Percentiles rank a stretch among this genome's conserved stretches.
phyloP scores from a whole-genome alignment of 768 basidiomycete genomes.

The Mycena polygramma region DNA sequence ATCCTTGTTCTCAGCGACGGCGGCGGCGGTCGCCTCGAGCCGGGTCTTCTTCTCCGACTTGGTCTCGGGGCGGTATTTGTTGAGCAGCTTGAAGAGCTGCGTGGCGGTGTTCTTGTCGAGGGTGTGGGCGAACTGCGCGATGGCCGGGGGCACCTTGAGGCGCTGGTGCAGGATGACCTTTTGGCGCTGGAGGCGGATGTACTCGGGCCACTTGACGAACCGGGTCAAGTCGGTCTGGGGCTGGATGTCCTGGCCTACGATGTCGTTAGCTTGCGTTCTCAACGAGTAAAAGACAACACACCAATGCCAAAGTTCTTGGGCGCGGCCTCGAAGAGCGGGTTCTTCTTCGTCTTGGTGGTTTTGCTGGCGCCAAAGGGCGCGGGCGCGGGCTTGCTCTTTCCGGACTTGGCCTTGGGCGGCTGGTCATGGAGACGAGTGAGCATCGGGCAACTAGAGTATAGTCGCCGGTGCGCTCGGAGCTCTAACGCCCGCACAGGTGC shows the following conservation, averaged over 20 bases:
- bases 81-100: conserved; percentile 96
- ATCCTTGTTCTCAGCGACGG: conserved; percentile 84
- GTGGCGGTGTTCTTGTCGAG: conserved; percentile 99
- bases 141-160: conserved; percentile 97
- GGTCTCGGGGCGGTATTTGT: conserved; percentile 96
- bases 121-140: conserved; percentile 97
- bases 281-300: conserved; percentile 51
- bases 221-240: conserved; percentile 92
- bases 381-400: conserved; percentile 84
- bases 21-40: conserved; percentile 82
- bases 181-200: conserved; percentile 97
- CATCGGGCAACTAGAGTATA: conserved; percentile 36
- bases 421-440: conserved; percentile 93
- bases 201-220: conserved; percentile 99
- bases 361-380: conserved; percentile 88
- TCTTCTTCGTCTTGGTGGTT: conserved; percentile 82
- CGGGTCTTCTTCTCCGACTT: conserved; percentile 98
- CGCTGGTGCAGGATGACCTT: conserved; percentile 99
- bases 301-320: conserved; percentile 97
- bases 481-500: conserved; percentile 57
- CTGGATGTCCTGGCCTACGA: conserved; percentile 90
- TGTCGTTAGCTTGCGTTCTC: background rate
- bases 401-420: conserved; percentile 84
- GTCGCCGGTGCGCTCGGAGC: conserved; percentile 64
- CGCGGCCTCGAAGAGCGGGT: conserved; percentile 93